Base-by-base conservation (phyloP, 768 basidiomycete genomes). In the Saitozyma podzolica region DNA sequence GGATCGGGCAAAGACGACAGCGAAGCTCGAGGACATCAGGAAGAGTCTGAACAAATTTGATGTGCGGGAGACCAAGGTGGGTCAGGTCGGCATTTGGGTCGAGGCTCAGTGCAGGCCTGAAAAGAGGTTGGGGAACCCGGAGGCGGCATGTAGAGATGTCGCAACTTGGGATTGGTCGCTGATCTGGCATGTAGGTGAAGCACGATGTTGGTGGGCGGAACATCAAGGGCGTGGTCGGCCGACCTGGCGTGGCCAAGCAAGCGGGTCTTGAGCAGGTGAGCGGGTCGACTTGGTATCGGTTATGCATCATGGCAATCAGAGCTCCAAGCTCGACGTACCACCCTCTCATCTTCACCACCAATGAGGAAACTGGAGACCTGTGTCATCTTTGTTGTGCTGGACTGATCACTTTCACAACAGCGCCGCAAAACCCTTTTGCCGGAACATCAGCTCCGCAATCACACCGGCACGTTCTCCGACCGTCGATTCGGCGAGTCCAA, bases 401-500 rank as follows among this genome's bases (percentile, higher is more conserved):
- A 47, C 13, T 29, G 19, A 43, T 29, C 29, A 5, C n/a, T 13
- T 56, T 58, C 48, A 19, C 63, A 56, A 20, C 73, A 96, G 93
- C 83, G 95, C 53, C 91, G 89, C 78, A 89, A 89, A 82, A 89
- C 88, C 0, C 82, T 99, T 20, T 80, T 98, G 58, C 93, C 92
- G 63, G 93, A 98, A 80, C 89, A 87, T 57, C 86, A 91, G 63
- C 85, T 89, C 54, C 88, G 87, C 67, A 87, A 86, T 53, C 89
- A 87, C 66, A 87, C 89, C 9, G 94, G 93, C 6, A 91, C 93
- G 6, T 88, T 99, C 61, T 82, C 94, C 60, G 96, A 99, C 80
- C 86, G 91, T 56, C 88, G 96, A 17, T 97, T 98, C 75, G 96
- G 96, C 81, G 96, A 99, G 84, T 88, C 91, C 75, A 88, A 98